A percentile compares a stretch with the other conserved stretches of the same genome.
Evolutionary conservation across 176 grass and related monocot genomes (phyloP).

Genomic region (Eleusine coracana): DNA sequence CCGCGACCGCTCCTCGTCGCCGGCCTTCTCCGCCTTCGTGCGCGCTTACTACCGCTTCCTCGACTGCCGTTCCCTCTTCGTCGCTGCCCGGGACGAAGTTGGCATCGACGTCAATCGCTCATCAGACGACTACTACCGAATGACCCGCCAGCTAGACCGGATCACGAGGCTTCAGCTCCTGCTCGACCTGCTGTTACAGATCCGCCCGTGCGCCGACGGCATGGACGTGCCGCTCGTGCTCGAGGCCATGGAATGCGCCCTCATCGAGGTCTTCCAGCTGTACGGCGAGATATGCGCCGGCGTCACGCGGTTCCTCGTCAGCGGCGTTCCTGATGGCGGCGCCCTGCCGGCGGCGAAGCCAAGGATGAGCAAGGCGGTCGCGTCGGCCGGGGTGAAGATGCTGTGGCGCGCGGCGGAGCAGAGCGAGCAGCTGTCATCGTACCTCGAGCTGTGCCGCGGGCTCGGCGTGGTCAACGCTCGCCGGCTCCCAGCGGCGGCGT

Average conservation of each 20-base stretch:
- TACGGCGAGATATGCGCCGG: slow-evolving; percentile 51
- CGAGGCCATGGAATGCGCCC: slow-evolving; percentile 61
- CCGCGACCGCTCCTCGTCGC: slow-evolving; percentile 33
- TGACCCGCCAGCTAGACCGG: slow-evolving; percentile 14
- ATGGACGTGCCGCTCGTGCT: slow-evolving; percentile 55
- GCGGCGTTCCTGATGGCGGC: not conserved
- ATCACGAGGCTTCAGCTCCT: slow-evolving; percentile 42
- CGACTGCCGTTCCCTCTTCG: slow-evolving; percentile 50
- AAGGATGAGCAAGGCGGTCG: not conserved
- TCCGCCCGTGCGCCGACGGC: slow-evolving; percentile 49
- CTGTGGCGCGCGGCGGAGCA: slow-evolving; percentile 44
- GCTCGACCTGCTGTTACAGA: slow-evolving; percentile 57
- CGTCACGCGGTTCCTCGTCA: slow-evolving; percentile 48
- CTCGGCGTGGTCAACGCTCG: slow-evolving; percentile 61
- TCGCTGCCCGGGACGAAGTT: slow-evolving; percentile 7
- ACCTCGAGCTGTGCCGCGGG: slow-evolving; percentile 51
- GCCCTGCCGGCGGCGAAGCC: not conserved
- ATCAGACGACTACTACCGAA: not conserved
- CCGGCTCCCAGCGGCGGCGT: slow-evolving; percentile 31
- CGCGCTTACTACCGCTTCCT: slow-evolving; percentile 62
- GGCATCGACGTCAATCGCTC: not conserved
- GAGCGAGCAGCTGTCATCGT: slow-evolving; percentile 41
- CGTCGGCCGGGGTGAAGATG: slow-evolving; percentile 22
- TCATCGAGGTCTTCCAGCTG: slow-evolving; percentile 54
- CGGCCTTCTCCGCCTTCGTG: slow-evolving; percentile 51